These are phyloP conservation scores for Cutaneotrichosporon dermatis DNA, from an alignment of 1,284 basidiomycete genomes.

Conservation along the genomic window DNA sequence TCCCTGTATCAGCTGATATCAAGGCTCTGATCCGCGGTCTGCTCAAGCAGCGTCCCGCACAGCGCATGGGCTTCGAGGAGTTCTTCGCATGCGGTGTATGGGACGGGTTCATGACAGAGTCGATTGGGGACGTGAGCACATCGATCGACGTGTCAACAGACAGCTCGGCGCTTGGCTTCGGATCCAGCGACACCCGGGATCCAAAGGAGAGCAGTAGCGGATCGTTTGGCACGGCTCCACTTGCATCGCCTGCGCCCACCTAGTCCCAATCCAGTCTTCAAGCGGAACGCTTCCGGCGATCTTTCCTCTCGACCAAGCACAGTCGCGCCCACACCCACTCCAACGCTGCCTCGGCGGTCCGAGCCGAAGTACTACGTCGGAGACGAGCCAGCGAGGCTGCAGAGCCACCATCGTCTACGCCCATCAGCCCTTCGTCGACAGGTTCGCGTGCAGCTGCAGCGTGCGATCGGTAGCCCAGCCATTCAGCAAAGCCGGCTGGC, in stretches of 20 bases:
- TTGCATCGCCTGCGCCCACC: conserved; percentile 6
- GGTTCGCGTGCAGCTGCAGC: not conserved
- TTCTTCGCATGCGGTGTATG: conserved; percentile 83
- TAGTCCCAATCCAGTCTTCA: conserved; percentile 18
- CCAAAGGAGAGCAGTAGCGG: conserved; percentile 8
- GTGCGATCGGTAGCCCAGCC: conserved; percentile 25
- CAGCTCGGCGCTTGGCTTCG: conserved; percentile 18
- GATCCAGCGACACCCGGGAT: not conserved
- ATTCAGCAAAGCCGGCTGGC: conserved; percentile 22
- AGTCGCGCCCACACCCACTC: conserved; percentile 10
- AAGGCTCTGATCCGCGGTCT: conserved; percentile 80
- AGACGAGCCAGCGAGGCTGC: conserved; percentile 24
- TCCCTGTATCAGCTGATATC: conserved; percentile 71
- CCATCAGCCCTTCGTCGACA: not conserved
- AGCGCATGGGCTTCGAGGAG: conserved; percentile 84
- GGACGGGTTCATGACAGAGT: conserved; percentile 67
- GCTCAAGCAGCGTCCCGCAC: conserved; percentile 75
- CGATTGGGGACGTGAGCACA: conserved; percentile 31
- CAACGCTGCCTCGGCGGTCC: conserved; percentile 20
- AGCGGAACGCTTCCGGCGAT: conserved; percentile 8
- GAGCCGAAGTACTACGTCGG: conserved; percentile 46
- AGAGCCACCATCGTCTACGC: conserved; percentile 2
- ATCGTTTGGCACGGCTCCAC: conserved; percentile 11
- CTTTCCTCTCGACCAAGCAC: conserved; percentile 4
- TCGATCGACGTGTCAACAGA: conserved; percentile 40